Evolutionary conservation across 768 basidiomycete genomes (phyloP), one percentile per base, ranked within the genome.

Genomic region (Naganishia randhawae): DNA sequence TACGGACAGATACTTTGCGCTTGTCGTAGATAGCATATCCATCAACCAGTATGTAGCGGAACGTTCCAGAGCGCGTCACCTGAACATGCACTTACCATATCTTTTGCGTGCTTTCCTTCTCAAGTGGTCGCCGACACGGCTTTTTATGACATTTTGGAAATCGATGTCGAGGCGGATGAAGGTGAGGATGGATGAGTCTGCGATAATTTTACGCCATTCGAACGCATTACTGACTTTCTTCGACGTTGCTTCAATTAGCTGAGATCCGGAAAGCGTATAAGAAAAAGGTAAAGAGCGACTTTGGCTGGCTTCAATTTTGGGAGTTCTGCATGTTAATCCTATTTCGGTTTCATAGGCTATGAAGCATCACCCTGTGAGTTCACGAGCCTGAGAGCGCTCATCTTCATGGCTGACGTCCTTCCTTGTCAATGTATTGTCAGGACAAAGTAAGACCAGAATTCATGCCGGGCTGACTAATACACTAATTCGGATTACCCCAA

Each of bases 241-340:
- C n/a, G n/a, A n/a, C n/a, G n/a, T n/a, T 42, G 22, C 22, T 19
- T 16, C 10, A 22, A 10, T 7, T 39, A 61, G 90, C 84, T 72
- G 91, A 97, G 71, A 91, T 97, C 74, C 94, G 93, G 81, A 91
- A 90, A 76, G 93, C 93, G 17, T 97, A 97, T 78, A 88, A 89
- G 78, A 89, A 86, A 82, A 94, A 93, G 87, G 92, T 91, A 65
- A 63, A 82, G 73, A 9, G 16, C 25, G 4, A 6, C 6, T 7
- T n/a, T 71, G 66, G 61, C 52, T 50, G 37, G 25, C 22, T 48
- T 29, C 41, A 0, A 33, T 53, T 66, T 8, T 65, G n/a, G 74
- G 39, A 63, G 41, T 22, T 75, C 54, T 31, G 7, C 22, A 53
- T 8, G 13, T 31, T 9, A 31, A 19, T 6, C 51, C 32, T 13